Evolutionary conservation across 352 stramenopile genomes (phyloP), one percentile per base, ranked within the genome.

Genomic region (Pythium guiyangense): DNA sequence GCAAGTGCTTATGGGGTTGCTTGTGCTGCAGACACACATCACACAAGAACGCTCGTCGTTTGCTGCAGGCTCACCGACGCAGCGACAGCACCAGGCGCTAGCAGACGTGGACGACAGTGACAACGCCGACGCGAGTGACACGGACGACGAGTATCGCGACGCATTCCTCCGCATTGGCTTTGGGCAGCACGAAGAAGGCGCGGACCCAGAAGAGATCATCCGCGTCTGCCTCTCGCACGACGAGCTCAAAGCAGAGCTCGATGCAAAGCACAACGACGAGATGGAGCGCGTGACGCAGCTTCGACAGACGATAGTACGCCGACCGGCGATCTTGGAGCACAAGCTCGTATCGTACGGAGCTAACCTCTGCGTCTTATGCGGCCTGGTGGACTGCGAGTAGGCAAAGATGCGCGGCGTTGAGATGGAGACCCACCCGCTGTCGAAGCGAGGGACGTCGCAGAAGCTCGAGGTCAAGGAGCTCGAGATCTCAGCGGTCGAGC

Each of bases 101-200:
- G 9, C n/a, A n/a, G 29, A 20, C 6, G 26, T 26, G 2, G 25
- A 18, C 3, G 34, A 35, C 17, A 8, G 8, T 17, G 39, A 20
- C 39, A n/a, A 20, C 6, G 39, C 2, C 12, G 39, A 44, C 18
- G 15, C 0, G 35, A 52, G 10, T 22, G 61, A 17, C 44, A 37
- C 48, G 10, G 9, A 74, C 29, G 72, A 87, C 37, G 46, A 64
- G 17, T 77, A 74, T 50, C 71, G 71, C 8, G 69, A 83, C 31
- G 82, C 78, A 1, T 94, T 94, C 52, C 76, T 81, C 4, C 69
- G 79, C 9, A 83, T 94, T 47, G 82, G 79, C 8, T 83, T 92
- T 56, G 79, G 79, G 1, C 57, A 84, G 17, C 70, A 69, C 31
- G 72, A 57, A 0, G 79, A 88, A 2, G 62, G 62, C 0, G 69